These are phyloP conservation scores for Patellifolia procumbens DNA, from an alignment of 179 eudicot genomes.

Conservation along the genomic window DNA sequence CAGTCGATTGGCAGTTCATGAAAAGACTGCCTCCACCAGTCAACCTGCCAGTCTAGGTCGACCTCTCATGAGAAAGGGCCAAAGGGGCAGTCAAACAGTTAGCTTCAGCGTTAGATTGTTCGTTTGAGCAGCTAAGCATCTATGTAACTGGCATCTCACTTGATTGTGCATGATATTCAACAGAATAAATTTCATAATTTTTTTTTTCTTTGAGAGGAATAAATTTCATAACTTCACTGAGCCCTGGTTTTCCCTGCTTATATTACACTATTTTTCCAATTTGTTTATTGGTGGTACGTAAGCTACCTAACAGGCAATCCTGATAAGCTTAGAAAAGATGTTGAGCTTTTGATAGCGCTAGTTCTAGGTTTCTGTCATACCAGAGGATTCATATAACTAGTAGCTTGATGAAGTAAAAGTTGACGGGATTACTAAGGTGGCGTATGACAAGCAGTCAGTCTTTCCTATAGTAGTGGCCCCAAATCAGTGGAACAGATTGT, in stretches of 20 bases:
- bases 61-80: background rate
- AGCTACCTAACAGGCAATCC: no score
- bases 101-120: background rate
- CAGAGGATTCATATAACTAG: background rate
- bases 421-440: background rate
- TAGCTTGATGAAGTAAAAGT: background rate
- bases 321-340: background rate
- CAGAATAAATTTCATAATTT: no score
- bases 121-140: background rate
- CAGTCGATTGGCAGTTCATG: background rate
- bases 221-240: background rate
- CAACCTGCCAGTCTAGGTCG: background rate
- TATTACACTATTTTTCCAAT: no score
- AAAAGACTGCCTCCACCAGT: background rate
- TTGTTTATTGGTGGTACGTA: no score
- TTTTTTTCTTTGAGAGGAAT: no score
- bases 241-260: background rate
- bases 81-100: background rate
- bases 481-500: background rate
- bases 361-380: background rate
- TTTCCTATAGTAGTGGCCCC: background rate
- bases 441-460: background rate
- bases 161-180: background rate
- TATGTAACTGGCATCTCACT: background rate
- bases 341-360: background rate